Conservation (phyloP, 2,329 filamentous ascomycete species). For the Beauveria medogensis region DNA sequence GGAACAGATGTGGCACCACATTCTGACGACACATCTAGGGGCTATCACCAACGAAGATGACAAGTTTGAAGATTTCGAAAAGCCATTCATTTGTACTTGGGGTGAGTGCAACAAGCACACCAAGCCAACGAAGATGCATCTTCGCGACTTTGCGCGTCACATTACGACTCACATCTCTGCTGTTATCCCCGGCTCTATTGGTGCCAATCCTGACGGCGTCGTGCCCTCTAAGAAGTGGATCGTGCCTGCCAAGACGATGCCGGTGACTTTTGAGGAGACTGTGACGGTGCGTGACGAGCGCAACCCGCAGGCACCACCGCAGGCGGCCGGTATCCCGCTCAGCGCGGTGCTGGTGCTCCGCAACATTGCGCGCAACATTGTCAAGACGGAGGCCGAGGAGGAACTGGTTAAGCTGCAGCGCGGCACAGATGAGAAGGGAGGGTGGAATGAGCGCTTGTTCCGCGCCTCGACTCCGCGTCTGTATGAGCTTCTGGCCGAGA, state of each 20-base stretch:
- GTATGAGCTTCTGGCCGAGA: slow-evolving; percentile 64
- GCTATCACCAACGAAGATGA: slow-evolving; percentile 47
- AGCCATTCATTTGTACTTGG: slow-evolving; percentile 58
- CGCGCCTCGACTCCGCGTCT: slow-evolving; percentile 55
- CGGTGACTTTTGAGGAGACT: slow-evolving; percentile 48
- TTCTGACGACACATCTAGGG: slow-evolving; percentile 56
- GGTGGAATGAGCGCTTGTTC: slow-evolving; percentile 63
- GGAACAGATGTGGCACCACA: slow-evolving; percentile 64
- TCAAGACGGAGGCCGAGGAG: slow-evolving; percentile 53
- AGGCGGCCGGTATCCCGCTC: slow-evolving; percentile 71
- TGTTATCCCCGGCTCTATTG: slow-evolving; percentile 19
- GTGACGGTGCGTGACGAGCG: slow-evolving; percentile 47
- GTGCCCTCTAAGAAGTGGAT: slow-evolving; percentile 30
- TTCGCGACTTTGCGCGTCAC: slow-evolving; percentile 51
- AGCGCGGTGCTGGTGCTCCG: slow-evolving; percentile 69
- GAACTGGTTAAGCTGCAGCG: slow-evolving; percentile 41
- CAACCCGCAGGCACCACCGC: slow-evolving; percentile 47
- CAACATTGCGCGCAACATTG: slow-evolving; percentile 64
- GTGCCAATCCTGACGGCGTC: slow-evolving; percentile 14
- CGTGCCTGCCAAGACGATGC: slow-evolving; percentile 47
- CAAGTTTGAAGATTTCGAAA: slow-evolving; percentile 47
- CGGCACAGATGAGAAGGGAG: slow-evolving; percentile 37
- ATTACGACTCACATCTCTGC: slow-evolving; percentile 59
- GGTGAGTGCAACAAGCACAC: slow-evolving; percentile 52
- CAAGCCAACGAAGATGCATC: slow-evolving; percentile 33